phyloP scores from a whole-genome alignment of 2,329 filamentous ascomycete species.

The Hymenoscyphus fructigenus region DNA sequence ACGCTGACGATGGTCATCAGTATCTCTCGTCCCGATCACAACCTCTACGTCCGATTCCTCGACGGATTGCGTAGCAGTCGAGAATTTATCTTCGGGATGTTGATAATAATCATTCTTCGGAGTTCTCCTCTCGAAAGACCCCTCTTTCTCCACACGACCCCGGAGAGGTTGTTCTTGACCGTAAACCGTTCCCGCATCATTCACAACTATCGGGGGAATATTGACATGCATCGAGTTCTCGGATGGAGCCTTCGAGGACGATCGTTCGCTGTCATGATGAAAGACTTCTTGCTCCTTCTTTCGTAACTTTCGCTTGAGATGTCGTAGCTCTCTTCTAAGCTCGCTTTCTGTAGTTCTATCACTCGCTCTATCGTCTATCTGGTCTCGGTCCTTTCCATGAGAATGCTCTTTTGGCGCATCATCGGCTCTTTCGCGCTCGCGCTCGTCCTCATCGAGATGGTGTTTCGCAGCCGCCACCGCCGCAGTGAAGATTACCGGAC shows the following conservation, averaged over 20 bases:
- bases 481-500: slow-evolving; percentile 21
- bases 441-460: slow-evolving; percentile 16
- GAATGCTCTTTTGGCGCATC: background rate
- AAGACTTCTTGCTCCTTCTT: slow-evolving; percentile 25
- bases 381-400: background rate
- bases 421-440: background rate
- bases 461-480: slow-evolving; percentile 22
- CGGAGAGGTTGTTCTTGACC: background rate
- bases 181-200: background rate
- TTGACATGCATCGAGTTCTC: slow-evolving; percentile 4
- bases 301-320: slow-evolving; percentile 46
- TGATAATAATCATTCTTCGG: slow-evolving; percentile 8
- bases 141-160: slow-evolving; percentile 1
- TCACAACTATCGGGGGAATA: slow-evolving; percentile 4
- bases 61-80: background rate
- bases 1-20: background rate
- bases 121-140: slow-evolving; percentile 4
- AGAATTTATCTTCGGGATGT: slow-evolving; percentile 8
- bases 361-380: slow-evolving; percentile 11
- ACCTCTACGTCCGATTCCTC: background rate
- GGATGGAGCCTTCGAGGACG: slow-evolving; percentile 29
- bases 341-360: slow-evolving; percentile 6
- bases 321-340: slow-evolving; percentile 41
- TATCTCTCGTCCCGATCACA: background rate
- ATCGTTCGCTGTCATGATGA: slow-evolving; percentile 9